A percentile compares a stretch with the other conserved stretches of the same genome.
Conservation (phyloP, 1,284 basidiomycete genomes). For the Cerioporus squamosus region DNA sequence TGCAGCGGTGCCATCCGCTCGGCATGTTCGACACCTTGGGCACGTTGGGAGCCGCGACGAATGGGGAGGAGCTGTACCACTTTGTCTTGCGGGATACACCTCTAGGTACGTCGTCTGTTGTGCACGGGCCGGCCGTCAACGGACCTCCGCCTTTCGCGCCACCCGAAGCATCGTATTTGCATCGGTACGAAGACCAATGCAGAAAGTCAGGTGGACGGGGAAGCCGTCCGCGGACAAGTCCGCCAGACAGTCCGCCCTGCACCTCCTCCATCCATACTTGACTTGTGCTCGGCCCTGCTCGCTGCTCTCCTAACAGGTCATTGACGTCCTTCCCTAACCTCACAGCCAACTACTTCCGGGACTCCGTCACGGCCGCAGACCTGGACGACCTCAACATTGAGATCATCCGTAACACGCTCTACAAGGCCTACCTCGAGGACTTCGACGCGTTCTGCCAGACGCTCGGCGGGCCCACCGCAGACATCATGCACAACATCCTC, state of each 20-base stretch:
- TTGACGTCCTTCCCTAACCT: background rate
- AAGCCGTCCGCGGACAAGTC: too few species aligned
- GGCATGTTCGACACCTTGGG: slow-evolving; percentile 99
- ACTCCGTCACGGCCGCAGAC: slow-evolving; percentile 94
- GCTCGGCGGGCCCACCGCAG: slow-evolving; percentile 84
- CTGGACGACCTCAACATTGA: slow-evolving; percentile 99
- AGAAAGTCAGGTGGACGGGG: too few species aligned
- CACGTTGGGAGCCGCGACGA: slow-evolving; percentile 97
- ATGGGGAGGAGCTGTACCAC: slow-evolving; percentile 98
- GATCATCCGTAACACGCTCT: slow-evolving; percentile 99
- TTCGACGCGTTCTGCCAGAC: slow-evolving; percentile 87
- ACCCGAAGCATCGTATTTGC: too few species aligned
- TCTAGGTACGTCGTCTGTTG: slow-evolving; percentile 63
- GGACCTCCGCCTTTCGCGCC: too few species aligned
- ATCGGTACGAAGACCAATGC: too few species aligned
- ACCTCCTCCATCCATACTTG: too few species aligned
- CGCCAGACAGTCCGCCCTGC: too few species aligned
- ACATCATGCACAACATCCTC: slow-evolving; percentile 90
- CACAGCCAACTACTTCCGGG: slow-evolving; percentile 94
- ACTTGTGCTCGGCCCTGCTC: background rate
- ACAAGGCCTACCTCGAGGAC: slow-evolving; percentile 99
- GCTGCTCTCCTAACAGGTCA: slow-evolving; percentile 1
- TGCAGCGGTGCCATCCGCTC: slow-evolving; percentile 96
- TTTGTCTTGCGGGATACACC: slow-evolving; percentile 98
- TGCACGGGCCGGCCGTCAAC: too few species aligned